Conservation (phyloP, 2,329 filamentous ascomycete species). For the Coccinonectria pachysandricola region DNA sequence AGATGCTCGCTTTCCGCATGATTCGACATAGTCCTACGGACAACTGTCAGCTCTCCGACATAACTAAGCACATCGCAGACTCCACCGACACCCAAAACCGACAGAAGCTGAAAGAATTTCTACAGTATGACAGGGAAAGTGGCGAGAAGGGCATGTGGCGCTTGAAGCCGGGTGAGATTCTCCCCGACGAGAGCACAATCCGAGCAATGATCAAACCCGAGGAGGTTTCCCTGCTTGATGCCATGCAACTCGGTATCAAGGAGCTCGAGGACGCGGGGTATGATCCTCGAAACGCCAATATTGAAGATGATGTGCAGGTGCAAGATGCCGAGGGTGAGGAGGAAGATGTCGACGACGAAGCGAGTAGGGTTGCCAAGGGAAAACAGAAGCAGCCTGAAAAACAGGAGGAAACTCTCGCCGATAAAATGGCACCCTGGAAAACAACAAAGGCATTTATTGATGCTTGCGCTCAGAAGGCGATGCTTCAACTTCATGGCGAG, state of each 20-base stretch:
- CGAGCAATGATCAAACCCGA: conserved; percentile 88
- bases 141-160: conserved; percentile 69
- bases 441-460: conserved; percentile 95
- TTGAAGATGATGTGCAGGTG: conserved; percentile 54
- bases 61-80: conserved; percentile 85
- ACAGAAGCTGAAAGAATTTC: conserved; percentile 94
- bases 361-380: conserved; percentile 28
- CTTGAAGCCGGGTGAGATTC: conserved; percentile 57
- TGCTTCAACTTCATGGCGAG: conserved; percentile 89
- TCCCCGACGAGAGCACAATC: conserved; percentile 73
- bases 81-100: conserved; percentile 92
- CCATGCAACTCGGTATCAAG: conserved; percentile 92
- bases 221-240: conserved; percentile 86
- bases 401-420: conserved; percentile 62
- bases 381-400: conserved; percentile 36
- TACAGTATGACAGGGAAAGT: conserved; percentile 73
- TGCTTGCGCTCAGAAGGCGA: conserved; percentile 87
- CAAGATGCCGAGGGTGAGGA: conserved; percentile 53
- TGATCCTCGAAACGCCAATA: conserved; percentile 49
- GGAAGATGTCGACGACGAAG: conserved; percentile 36
- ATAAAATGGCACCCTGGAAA: conserved; percentile 91
- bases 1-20: conserved; percentile 88
- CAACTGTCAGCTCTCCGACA: conserved; percentile 65
- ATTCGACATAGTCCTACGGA: conserved; percentile 65
- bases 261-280: conserved; percentile 88